Evolutionary conservation across 441 rosid genomes (phyloP).

Genomic region (Erodium moschatum): DNA sequence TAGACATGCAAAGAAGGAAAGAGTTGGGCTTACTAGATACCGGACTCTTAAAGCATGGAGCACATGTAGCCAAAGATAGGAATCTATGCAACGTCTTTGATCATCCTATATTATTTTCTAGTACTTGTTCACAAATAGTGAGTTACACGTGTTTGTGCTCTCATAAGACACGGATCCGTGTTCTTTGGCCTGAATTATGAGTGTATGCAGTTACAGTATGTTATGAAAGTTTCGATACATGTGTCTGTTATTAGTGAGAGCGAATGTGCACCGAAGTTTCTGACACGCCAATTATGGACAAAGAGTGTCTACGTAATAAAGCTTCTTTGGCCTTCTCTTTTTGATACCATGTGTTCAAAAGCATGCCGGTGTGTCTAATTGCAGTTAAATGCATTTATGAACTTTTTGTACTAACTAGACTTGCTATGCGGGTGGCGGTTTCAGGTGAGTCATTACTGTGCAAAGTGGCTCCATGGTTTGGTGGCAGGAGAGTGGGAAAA

Average conservation of each 20-base stretch:
- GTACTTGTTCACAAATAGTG: not conserved
- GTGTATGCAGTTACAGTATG: not conserved
- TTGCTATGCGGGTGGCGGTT: not conserved
- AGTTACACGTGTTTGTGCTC: not conserved
- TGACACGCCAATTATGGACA: not conserved
- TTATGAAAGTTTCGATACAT: not conserved
- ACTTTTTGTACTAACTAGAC: not conserved
- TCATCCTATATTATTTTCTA: not conserved
- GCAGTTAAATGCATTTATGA: not conserved
- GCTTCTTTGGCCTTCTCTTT: not conserved
- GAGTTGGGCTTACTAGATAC: too few species aligned
- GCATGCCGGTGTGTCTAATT: not conserved
- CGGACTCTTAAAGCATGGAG: not conserved
- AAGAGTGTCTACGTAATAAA: not conserved
- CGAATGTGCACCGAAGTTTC: not conserved
- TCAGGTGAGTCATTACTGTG: slow-evolving; percentile 12
- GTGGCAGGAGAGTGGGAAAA: slow-evolving; percentile 9
- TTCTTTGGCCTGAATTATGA: not conserved
- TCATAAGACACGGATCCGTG: not conserved
- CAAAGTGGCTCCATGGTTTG: slow-evolving; percentile 8
- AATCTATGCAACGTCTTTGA: not conserved
- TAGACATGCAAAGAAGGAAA: too few species aligned
- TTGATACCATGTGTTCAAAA: slow-evolving; percentile 5
- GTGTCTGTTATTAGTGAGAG: not conserved
- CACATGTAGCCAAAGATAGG: not conserved